Evolutionary conservation across 306 rosid species (phyloP).

Genomic region (Prunus padus): DNA sequence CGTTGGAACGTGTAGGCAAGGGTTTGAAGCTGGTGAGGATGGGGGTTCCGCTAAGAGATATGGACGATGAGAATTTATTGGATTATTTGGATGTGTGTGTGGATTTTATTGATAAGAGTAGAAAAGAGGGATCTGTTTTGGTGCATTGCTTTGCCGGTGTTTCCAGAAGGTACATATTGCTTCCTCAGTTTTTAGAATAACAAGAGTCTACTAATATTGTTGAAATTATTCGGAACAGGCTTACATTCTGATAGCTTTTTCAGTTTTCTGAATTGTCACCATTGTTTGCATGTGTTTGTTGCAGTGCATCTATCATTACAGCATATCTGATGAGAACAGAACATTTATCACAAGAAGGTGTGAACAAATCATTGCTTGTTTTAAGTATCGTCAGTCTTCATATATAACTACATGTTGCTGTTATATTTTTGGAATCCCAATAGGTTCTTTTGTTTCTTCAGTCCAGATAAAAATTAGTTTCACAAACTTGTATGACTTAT

Average conservation of each 20-base stretch:
- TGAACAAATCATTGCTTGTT: constrained; percentile 33
- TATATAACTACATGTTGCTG: constrained; percentile 29
- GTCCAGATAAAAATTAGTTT: background rate
- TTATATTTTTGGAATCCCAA: background rate
- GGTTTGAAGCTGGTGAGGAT: constrained; percentile 76
- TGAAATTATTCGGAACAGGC: background rate
- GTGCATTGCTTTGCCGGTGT: constrained; percentile 97
- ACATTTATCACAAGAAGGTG: constrained; percentile 80
- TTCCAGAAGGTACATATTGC: constrained; percentile 71
- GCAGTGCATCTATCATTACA: constrained; percentile 89
- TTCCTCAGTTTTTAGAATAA: background rate
- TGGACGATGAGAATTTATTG: constrained; percentile 68
- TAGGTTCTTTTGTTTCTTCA: background rate
- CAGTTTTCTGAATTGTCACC: constrained; percentile 21
- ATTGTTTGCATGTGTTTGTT: constrained; percentile 35
- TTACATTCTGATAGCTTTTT: background rate
- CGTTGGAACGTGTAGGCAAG: constrained; percentile 71
- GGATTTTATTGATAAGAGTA: constrained; percentile 68
- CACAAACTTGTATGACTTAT: background rate
- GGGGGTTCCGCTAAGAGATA: constrained; percentile 83
- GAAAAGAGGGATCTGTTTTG: constrained; percentile 83
- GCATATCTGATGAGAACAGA: constrained; percentile 92
- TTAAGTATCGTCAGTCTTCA: constrained; percentile 31
- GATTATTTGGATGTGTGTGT: constrained; percentile 84
- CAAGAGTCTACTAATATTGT: background rate